Base-by-base conservation (phyloP, 345 rosid species). In the Cochlearia excelsa region DNA sequence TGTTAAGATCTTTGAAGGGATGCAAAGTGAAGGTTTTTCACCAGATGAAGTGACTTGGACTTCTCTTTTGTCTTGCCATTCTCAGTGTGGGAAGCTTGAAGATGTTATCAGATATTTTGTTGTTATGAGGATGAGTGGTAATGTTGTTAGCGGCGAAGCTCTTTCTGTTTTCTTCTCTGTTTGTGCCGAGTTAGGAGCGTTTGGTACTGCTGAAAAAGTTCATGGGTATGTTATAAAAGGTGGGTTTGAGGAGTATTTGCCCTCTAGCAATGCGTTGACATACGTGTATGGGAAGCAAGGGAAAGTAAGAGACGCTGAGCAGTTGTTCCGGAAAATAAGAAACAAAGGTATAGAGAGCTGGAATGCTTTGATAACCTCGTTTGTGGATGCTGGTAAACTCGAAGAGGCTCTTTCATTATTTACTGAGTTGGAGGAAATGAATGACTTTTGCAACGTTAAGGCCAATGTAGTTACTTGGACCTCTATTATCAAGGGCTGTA, bases 1-100 rank as follows among this genome's bases (percentile, higher is more conserved):
- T 49, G 51, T 76, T 54, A 71, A 64, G 59, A 65, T 80, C 29
- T 77, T 84, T 47, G 61, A 33, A 27, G 64, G 77, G 77, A 86
- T 86, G 97, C 81, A 79, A 37, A 57, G 71, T 2, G 83, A 80
- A 33, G 91, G 84, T 1, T 53, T 77, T 63, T 74, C 71, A 63
- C 91, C 91, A n/a, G 82, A 81, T 54, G 47, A 61, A 43, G 88
- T 85, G 57, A 86, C 88, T 4, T 83, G 88, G 90, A 83, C 88
- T 51, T 82, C 90, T 0, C 35, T 88, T 55, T 65, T 84, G 46
- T 86, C 91, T 4, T 80, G 86, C 46, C 82, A 79, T 72, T 82
- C 81, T 38, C 82, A 84, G 4, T 66, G 82, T 37, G 73, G 85
- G 44, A 63, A 42, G 72, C 48, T 39, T 67, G 78, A 69, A 48